phyloP scores from a whole-genome alignment of 345 rosid genomes.

The Microthlaspi erraticum region DNA sequence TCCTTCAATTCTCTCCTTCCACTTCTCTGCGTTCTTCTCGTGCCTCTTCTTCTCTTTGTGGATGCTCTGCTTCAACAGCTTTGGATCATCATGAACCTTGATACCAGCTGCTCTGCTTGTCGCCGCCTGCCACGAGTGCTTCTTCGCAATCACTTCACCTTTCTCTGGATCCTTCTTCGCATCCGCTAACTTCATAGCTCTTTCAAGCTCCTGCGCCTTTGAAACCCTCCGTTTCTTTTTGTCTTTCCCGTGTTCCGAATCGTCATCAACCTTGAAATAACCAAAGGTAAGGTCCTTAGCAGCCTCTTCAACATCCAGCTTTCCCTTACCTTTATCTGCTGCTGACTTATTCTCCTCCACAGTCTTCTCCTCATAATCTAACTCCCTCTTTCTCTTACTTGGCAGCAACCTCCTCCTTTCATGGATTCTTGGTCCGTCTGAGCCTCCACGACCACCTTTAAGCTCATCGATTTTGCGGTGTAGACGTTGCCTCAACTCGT shows the following conservation, averaged over 20 bases:
- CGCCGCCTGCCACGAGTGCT: slow-evolving; percentile 81
- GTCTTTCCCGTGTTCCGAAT: slow-evolving; percentile 56
- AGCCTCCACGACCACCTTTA: slow-evolving; percentile 58
- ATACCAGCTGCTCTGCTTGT: slow-evolving; percentile 76
- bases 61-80: slow-evolving; percentile 73
- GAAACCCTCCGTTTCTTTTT: slow-evolving; percentile 66
- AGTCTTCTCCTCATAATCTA: slow-evolving; percentile 46
- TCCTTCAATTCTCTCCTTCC: slow-evolving; percentile 78
- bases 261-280: slow-evolving; percentile 72
- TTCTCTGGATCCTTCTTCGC: slow-evolving; percentile 79
- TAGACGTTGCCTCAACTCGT: slow-evolving; percentile 78
- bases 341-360: slow-evolving; percentile 38
- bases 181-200: slow-evolving; percentile 63
- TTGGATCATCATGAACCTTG: slow-evolving; percentile 87
- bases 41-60: slow-evolving; percentile 73
- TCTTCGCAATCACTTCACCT: slow-evolving; percentile 62
- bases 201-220: slow-evolving; percentile 71
- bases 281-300: slow-evolving; percentile 73
- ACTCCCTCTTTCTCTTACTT: slow-evolving; percentile 72
- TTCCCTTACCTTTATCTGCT: slow-evolving; percentile 54
- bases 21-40: slow-evolving; percentile 78
- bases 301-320: slow-evolving; percentile 66
- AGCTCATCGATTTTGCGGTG: slow-evolving; percentile 72
- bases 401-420: slow-evolving; percentile 43
- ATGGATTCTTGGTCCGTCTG: slow-evolving; percentile 34